Evolutionary conservation across 768 basidiomycete genomes (phyloP), one percentile per base, ranked within the genome.

Genomic region (Macrolepiota fuliginosa): DNA sequence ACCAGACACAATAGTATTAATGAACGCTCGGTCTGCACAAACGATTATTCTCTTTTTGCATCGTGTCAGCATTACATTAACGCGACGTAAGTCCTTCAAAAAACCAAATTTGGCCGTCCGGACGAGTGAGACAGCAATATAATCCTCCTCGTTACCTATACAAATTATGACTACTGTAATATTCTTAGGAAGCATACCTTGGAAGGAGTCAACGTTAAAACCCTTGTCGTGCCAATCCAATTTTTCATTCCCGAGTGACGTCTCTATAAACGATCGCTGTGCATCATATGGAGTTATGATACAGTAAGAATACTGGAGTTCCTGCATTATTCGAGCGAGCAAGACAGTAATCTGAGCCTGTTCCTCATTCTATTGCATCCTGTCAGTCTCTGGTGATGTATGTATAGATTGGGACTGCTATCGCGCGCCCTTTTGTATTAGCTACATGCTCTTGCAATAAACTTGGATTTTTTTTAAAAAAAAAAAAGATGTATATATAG

Each of bases 201-300:
- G 91, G 66, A 91, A 92, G 0, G 87, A 83, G 66, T 92, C 90
- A 27, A 92, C 85, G 69, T 89, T 91, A 74, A 89, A 92, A 57
- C 84, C 85, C 58, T 78, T 86, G 63, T 90, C 79, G 39, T 82
- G 68, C 83, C 83, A 87, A 1, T 73, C 66, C 0, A 91, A 70
- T 0, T 77, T 73, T 40, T 73, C 72, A 0, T 61, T 46, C 65
- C 86, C 79, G 13, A 92, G 71, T 7, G 71, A 69, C 1, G 71
- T 71, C 67, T 90, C 86, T 15, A 92, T 69, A 4, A 67, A 60
- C 12, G 73, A 76, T 10, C 88, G 79, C 69, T 92, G 91, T 5
- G 83, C 81, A 70, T 91, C 89, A 70, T 92, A 92, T 0, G 89
- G 90, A 0, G 90, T 91, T 62, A 92, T 85, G 24, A 92, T 83